These are phyloP conservation scores for Pichia sp. DNA, from an alignment of 1,139 yeast species.

Conservation along the genomic window DNA sequence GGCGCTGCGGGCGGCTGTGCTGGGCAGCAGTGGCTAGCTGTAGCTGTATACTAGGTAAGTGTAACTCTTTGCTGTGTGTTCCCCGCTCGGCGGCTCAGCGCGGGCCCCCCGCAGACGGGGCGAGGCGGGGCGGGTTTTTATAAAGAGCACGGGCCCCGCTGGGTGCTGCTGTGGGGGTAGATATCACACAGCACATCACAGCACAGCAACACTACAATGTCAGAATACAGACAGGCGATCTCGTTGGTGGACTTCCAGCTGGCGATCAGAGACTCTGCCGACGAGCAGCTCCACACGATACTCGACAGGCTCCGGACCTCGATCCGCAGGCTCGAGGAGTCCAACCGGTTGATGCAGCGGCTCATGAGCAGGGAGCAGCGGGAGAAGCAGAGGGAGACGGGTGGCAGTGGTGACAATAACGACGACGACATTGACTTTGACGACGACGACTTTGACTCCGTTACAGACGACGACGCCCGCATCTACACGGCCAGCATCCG, in stretches of 20 bases:
- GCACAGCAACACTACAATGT: slow-evolving; percentile 13
- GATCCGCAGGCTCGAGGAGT: slow-evolving; percentile 29
- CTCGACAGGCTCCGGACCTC: slow-evolving; percentile 28
- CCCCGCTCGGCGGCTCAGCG: no score
- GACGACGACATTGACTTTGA: slow-evolving; percentile 10
- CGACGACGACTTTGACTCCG: slow-evolving; percentile 15
- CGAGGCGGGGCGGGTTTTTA: no score
- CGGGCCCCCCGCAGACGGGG: no score
- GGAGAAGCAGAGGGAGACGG: slow-evolving; percentile 7
- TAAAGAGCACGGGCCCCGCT: no score
- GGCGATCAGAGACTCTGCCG: slow-evolving; percentile 31
- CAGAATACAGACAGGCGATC: slow-evolving; percentile 28
- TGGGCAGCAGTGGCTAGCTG: no score
- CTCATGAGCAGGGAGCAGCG: slow-evolving; percentile 23
- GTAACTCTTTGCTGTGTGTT: no score
- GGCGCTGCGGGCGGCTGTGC: no score
- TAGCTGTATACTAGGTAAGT: no score
- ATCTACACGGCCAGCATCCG: slow-evolving; percentile 14
- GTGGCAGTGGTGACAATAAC: neutral
- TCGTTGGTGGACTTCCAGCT: slow-evolving; percentile 31
- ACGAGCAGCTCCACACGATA: slow-evolving; percentile 26
- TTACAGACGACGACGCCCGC: slow-evolving; percentile 12
- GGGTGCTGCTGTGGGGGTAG: no score
- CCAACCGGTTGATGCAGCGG: slow-evolving; percentile 29
- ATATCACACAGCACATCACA: no score